phyloP scores from a whole-genome alignment of 106 monocot genomes.

The Allium cepa region DNA sequence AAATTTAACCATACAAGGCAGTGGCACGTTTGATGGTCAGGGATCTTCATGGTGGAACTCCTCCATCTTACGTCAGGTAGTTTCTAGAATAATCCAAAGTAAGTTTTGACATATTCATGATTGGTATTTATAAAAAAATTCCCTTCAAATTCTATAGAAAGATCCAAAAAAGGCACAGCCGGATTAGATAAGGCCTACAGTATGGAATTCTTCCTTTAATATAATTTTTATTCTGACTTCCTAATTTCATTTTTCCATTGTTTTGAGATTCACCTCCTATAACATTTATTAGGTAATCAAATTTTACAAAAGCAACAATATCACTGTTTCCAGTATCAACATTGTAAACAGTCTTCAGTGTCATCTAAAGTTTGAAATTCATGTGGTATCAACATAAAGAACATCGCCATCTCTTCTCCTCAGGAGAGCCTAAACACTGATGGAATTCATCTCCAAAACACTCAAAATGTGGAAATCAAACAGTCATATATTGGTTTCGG shows the following conservation, averaged over 20 bases:
- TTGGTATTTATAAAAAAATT: background rate
- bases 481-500: conserved; percentile 43
- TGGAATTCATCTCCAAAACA: conserved; percentile 59
- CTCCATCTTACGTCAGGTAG: conserved; percentile 5
- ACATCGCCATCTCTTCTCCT: conserved; percentile 40
- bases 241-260: background rate
- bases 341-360: conserved; percentile 41
- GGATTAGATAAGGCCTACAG: conserved; percentile 26
- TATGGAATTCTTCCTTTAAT: conserved; percentile 1
- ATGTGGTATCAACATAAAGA: conserved; percentile 24
- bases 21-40: conserved; percentile 41
- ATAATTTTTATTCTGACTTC: background rate
- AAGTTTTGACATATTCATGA: background rate
- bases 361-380: conserved; percentile 62
- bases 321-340: conserved; percentile 20
- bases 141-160: conserved; percentile 8
- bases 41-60: conserved; percentile 22
- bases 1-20: conserved; percentile 34
- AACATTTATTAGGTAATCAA: conserved; percentile 27
- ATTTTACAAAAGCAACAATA: conserved; percentile 34
- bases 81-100: background rate
- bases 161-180: background rate
- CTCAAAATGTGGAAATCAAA: conserved; percentile 35
- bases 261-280: background rate
- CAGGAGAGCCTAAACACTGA: conserved; percentile 54